A percentile compares a stretch with the other conserved stretches of the same genome.
These are phyloP conservation scores for Dacryopinax spathularia DNA, from an alignment of 768 basidiomycete genomes.

Conservation along the genomic window DNA sequence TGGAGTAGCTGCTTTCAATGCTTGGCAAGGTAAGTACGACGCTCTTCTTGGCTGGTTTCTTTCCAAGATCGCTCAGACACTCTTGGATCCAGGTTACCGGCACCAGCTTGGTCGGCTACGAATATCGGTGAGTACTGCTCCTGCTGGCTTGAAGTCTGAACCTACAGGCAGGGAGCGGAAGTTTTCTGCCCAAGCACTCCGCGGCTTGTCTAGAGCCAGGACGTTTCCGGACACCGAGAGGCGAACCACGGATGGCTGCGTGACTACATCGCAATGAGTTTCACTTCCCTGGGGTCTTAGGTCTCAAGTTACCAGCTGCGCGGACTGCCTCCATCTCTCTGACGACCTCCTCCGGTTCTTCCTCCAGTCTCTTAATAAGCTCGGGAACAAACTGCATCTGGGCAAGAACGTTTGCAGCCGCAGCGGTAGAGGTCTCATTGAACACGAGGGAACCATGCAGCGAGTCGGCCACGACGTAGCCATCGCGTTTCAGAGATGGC, in stretches of 20 bases:
- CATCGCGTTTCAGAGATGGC: constrained; percentile 84
- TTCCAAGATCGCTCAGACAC: constrained; percentile 62
- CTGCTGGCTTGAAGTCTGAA: background rate
- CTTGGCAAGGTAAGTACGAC: constrained; percentile 80
- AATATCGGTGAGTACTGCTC: constrained; percentile 24
- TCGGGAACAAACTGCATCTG: constrained; percentile 70
- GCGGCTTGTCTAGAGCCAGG: constrained; percentile 50
- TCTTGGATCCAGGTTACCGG: constrained; percentile 53
- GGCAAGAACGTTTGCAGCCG: constrained; percentile 50
- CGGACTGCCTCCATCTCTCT: constrained; percentile 63
- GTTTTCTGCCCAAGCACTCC: constrained; percentile 57
- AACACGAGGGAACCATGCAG: constrained; percentile 53
- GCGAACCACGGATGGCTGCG: constrained; percentile 65
- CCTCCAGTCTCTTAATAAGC: constrained; percentile 55
- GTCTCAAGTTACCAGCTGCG: constrained; percentile 32
- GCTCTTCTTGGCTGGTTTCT: constrained; percentile 57
- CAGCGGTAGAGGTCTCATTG: constrained; percentile 53
- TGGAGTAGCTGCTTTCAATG: constrained; percentile 83
- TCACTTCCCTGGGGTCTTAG: background rate
- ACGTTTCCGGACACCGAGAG: constrained; percentile 88
- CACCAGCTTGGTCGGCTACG: constrained; percentile 32
- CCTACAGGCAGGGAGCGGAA: constrained; percentile 53
- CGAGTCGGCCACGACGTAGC: constrained; percentile 61
- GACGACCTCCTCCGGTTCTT: constrained; percentile 56
- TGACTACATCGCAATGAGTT: constrained; percentile 37